Conservation (phyloP, 495 filamentous ascomycete genomes). For the Hypoxylon fuscum region DNA sequence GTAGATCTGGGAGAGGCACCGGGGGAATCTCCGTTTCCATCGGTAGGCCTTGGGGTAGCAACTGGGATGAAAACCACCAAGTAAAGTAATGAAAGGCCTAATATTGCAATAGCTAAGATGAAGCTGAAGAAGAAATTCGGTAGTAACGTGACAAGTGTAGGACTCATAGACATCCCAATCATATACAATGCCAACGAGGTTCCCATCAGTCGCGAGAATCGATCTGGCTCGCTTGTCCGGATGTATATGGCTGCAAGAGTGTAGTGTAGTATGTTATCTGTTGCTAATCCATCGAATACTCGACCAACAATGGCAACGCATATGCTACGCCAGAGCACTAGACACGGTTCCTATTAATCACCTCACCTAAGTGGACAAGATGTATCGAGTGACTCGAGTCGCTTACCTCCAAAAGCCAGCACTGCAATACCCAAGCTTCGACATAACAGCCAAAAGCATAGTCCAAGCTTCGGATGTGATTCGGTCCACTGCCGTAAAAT, state of each 20-base stretch:
- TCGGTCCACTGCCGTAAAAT: conserved; percentile 8
- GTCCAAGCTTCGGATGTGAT: conserved; percentile 4
- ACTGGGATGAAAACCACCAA: conserved; percentile 1
- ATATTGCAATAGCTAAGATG: conserved; percentile 8
- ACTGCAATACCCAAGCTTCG: conserved; percentile 6
- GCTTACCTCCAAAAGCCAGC: conserved; percentile 5
- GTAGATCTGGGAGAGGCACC: too few relatives aligned
- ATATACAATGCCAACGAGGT: conserved; percentile 15
- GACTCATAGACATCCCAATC: conserved; percentile 19
- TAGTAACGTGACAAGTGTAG: conserved; percentile 4
- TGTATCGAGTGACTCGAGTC: too few relatives aligned
- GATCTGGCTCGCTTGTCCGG: neutral
- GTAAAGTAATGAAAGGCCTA: conserved; percentile 7
- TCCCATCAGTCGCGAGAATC: conserved; percentile 11
- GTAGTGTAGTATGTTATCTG: conserved; percentile 19
- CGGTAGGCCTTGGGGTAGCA: neutral
- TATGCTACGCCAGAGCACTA: conserved; percentile 14
- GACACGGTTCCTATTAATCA: neutral
- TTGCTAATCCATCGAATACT: conserved; percentile 16
- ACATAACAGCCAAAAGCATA: conserved; percentile 3
- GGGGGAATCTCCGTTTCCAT: too few relatives aligned
- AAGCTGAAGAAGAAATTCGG: conserved; percentile 5
- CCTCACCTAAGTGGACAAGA: too few relatives aligned
- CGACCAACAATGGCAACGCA: conserved; percentile 14
- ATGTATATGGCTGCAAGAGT: conserved; percentile 18